Evolutionary conservation across 169 alveolate species (phyloP).

Genomic region (Cyclospora cayetanensis): DNA sequence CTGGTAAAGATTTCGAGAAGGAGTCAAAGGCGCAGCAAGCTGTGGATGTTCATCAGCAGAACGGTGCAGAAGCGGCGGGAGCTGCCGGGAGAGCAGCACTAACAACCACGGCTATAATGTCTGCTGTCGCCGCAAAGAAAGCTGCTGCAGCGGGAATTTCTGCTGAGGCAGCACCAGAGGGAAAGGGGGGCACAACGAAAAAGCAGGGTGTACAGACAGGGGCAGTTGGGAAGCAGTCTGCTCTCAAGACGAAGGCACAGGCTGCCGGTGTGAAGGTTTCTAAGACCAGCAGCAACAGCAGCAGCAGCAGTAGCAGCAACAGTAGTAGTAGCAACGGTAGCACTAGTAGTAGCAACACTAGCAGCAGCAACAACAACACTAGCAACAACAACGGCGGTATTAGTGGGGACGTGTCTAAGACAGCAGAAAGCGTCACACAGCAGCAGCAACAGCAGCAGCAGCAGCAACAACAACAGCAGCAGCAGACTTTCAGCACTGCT

Average conservation of each 20-base stretch:
- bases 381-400: neutral
- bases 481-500: no score
- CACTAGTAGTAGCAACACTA: neutral
- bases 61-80: neutral
- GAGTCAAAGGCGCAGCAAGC: neutral
- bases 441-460: neutral
- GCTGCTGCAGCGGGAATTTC: neutral
- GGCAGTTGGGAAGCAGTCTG: neutral
- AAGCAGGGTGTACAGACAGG: neutral
- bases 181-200: neutral
- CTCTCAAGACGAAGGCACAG: no score
- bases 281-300: neutral
- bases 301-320: constrained; percentile 5
- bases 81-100: neutral
- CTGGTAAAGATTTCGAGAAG: no score
- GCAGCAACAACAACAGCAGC: neutral
- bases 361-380: neutral
- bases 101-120: neutral
- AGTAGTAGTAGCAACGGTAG: neutral
- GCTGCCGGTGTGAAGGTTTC: neutral
- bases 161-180: neutral
- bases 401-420: neutral
- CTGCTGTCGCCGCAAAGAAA: neutral
- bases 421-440: neutral
- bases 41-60: neutral